phyloP scores from a whole-genome alignment of 352 stramenopile genomes.

The Phytophthora ohioensis region DNA sequence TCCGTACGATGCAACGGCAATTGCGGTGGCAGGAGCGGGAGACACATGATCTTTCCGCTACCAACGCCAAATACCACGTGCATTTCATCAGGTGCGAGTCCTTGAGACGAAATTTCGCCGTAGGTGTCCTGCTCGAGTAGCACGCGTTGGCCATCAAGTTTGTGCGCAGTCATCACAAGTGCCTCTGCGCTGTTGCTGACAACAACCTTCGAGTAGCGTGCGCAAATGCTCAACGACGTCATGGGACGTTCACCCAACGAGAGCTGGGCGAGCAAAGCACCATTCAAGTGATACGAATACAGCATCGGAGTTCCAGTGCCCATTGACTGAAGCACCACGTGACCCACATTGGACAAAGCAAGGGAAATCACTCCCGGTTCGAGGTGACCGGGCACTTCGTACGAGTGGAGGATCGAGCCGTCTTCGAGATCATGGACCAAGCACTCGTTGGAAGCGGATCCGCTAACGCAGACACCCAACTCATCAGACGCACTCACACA shows the following conservation, averaged over 20 bases:
- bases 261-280: slow-evolving; percentile 56
- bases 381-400: slow-evolving; percentile 50
- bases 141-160: slow-evolving; percentile 57
- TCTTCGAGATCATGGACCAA: slow-evolving; percentile 71
- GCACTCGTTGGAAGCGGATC: slow-evolving; percentile 73
- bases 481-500: slow-evolving; percentile 78
- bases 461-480: slow-evolving; percentile 76
- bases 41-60: slow-evolving; percentile 57
- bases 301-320: slow-evolving; percentile 59
- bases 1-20: slow-evolving; percentile 21
- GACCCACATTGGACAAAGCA: slow-evolving; percentile 70
- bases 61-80: slow-evolving; percentile 79
- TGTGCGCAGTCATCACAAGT: slow-evolving; percentile 57
- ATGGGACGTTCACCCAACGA: slow-evolving; percentile 51
- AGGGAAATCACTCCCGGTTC: slow-evolving; percentile 64
- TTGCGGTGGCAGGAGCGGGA: slow-evolving; percentile 49
- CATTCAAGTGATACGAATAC: slow-evolving; percentile 83
- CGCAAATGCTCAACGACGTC: slow-evolving; percentile 62
- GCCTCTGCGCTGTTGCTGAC: slow-evolving; percentile 66
- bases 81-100: slow-evolving; percentile 77
- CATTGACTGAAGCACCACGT: slow-evolving; percentile 79
- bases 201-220: slow-evolving; percentile 72
- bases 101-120: slow-evolving; percentile 66
- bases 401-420: slow-evolving; percentile 71
- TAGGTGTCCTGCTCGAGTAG: slow-evolving; percentile 56